Base-by-base conservation (phyloP, 176 grass and related monocot genomes). In the Hordeum vulgare region DNA sequence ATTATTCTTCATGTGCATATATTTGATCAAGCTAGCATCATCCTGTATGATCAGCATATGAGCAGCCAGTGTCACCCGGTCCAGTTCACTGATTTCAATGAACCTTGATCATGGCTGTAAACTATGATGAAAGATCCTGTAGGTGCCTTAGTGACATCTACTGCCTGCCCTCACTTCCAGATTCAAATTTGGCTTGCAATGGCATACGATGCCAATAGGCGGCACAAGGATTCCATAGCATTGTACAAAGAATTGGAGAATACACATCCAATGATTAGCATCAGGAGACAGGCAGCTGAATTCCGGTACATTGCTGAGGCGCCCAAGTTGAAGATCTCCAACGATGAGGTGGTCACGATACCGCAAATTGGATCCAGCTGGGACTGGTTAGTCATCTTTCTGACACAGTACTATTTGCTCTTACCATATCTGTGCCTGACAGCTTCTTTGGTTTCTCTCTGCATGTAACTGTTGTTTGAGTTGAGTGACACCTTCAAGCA, bases 121-220 rank as follows among this genome's bases (percentile, higher is more conserved):
- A 54, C 42, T 63, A 11, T 66, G 8, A 37, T 23, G 60, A 47
- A 35, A 80, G 11, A 45, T 57, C 40, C 6, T 37, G 13, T 75
- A 65, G 49, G 21, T 28, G 37, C 36, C 29, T 61, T 70, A 28
- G 31, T 75, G 37, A 75, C 47, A 56, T 61, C 2, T 83, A 26
- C 24, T 56, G 20, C 49, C 49, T 74, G 11, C 3, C 67, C 62
- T 66, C 59, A 78, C 61, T 35, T 92, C 41, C 79, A 98, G 96
- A 99, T 99, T 66, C 96, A 99, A 82, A 99, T 99, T 86, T 99
- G 96, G 96, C 93, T 99, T 78, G 96, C 96, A 6, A 99, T 99
- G 96, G 96, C 96, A 69, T 99, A 95, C 40, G 93, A 99, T 76
- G 96, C 96, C 69, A 92, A 99, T 54, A 99, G 90, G 63, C 85